These are phyloP conservation scores for Choricystis sp. DNA, from an alignment of 139 green algal genomes.

Conservation along the genomic window DNA sequence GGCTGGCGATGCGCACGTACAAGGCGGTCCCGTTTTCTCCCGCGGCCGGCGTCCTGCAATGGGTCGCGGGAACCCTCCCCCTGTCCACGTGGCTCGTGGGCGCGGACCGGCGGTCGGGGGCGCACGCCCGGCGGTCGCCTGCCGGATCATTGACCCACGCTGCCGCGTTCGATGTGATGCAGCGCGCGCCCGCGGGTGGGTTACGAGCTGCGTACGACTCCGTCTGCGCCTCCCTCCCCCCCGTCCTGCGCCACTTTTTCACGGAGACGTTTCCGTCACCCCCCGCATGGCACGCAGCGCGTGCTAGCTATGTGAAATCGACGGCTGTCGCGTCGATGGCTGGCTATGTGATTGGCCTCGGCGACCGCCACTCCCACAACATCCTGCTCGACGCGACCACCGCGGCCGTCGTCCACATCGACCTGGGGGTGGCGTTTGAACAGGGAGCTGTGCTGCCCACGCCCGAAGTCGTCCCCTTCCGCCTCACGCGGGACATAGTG, in stretches of 20 bases:
- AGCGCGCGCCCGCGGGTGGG: background rate
- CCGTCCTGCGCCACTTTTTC: slow-evolving; percentile 88
- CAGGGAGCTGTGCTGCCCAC: slow-evolving; percentile 76
- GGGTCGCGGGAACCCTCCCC: slow-evolving; percentile 76
- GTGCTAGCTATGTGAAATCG: slow-evolving; percentile 62
- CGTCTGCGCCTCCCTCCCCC: slow-evolving; percentile 42
- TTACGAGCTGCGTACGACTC: slow-evolving; percentile 22
- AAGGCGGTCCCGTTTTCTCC: slow-evolving; percentile 77
- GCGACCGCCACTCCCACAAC: slow-evolving; percentile 80
- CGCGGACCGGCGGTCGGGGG: background rate
- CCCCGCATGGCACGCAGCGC: slow-evolving; percentile 46
- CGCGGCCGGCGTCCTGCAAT: slow-evolving; percentile 71
- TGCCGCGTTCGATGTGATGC: background rate
- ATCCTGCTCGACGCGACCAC: slow-evolving; percentile 72
- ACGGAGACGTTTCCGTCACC: slow-evolving; percentile 55
- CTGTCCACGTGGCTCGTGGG: slow-evolving; percentile 43
- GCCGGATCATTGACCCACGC: background rate
- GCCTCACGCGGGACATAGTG: slow-evolving; percentile 82
- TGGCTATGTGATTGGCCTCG: slow-evolving; percentile 85
- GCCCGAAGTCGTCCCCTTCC: slow-evolving; percentile 87
- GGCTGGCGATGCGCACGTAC: slow-evolving; percentile 70
- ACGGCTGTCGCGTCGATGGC: slow-evolving; percentile 63
- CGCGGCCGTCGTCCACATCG: slow-evolving; percentile 92
- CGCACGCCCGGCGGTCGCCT: background rate
- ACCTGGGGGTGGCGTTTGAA: slow-evolving; percentile 96